A percentile compares a stretch with the other conserved stretches of the same genome.
Conservation (phyloP, 345 rosid species). For the Heritiera fomes region DNA sequence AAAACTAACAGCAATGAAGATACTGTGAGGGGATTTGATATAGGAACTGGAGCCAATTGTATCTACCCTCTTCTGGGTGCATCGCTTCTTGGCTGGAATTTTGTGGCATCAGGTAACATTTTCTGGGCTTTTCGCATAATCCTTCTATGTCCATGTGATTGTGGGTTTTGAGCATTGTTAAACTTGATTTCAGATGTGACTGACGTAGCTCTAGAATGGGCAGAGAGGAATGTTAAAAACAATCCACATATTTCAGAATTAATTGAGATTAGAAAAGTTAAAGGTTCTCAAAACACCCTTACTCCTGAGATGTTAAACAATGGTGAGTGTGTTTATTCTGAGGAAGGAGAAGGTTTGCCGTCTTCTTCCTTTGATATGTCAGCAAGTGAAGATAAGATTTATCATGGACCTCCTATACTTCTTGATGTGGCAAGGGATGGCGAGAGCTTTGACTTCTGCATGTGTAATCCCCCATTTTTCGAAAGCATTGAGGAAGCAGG, state of each 20-base stretch:
- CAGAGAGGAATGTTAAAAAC: slow-evolving; percentile 66
- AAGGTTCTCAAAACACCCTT: slow-evolving; percentile 20
- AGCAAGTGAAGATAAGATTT: slow-evolving; percentile 30
- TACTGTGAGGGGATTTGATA: slow-evolving; percentile 80
- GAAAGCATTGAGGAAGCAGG: slow-evolving; percentile 79
- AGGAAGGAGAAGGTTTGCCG: slow-evolving; percentile 22
- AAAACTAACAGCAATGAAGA: slow-evolving; percentile 25
- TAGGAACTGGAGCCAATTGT: slow-evolving; percentile 94
- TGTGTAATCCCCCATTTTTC: slow-evolving; percentile 98
- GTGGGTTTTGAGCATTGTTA: slow-evolving; percentile 18
- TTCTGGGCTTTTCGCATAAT: background rate
- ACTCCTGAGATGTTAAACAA: slow-evolving; percentile 23
- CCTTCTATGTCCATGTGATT: background rate
- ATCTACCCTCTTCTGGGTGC: slow-evolving; percentile 95
- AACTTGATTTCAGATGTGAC: slow-evolving; percentile 64
- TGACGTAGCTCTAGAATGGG: slow-evolving; percentile 87
- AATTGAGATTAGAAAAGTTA: slow-evolving; percentile 69
- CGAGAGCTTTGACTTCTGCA: slow-evolving; percentile 90
- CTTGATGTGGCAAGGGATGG: slow-evolving; percentile 61
- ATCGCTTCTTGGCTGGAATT: slow-evolving; percentile 77
- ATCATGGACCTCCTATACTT: slow-evolving; percentile 56
- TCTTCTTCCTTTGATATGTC: slow-evolving; percentile 27
- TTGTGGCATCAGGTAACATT: slow-evolving; percentile 72
- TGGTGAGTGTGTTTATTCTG: slow-evolving; percentile 24
- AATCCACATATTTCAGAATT: slow-evolving; percentile 69